phyloP scores from a whole-genome alignment of 768 basidiomycete species.

The Lentinula sp. region DNA sequence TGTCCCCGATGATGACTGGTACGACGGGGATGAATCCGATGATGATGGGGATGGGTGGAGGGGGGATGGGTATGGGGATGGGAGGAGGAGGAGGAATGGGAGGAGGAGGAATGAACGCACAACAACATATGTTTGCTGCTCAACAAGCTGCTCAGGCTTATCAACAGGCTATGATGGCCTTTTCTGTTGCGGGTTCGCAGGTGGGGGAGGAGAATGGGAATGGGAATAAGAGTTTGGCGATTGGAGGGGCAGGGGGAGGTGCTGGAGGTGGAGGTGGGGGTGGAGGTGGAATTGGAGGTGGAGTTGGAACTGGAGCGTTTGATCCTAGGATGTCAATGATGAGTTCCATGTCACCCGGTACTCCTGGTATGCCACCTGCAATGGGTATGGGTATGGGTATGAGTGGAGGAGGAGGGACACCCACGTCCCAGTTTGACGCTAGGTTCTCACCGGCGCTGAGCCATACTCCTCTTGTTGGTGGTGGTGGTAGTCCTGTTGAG shows the following conservation, averaged over 20 bases:
- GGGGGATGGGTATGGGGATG: no score
- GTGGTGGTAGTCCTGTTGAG: background rate
- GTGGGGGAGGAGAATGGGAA: constrained; percentile 33
- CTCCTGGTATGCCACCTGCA: no score
- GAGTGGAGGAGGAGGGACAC: constrained; percentile 64
- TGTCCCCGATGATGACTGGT: background rate
- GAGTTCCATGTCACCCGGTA: constrained; percentile 31
- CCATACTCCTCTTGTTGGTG: no score
- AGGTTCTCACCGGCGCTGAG: constrained; percentile 33
- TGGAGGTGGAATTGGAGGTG: no score
- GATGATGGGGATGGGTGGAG: background rate
- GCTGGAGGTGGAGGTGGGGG: constrained; percentile 39
- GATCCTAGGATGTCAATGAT: constrained; percentile 84
- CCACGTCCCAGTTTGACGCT: constrained; percentile 53
- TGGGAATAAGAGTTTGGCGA: no score
- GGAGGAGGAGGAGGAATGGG: background rate
- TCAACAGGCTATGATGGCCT: constrained; percentile 84
- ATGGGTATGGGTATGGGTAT: constrained; percentile 17
- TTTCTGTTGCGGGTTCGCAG: constrained; percentile 70
- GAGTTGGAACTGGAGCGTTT: constrained; percentile 37
- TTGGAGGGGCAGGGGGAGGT: no score
- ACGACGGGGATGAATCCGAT: background rate
- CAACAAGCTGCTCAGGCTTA: constrained; percentile 80
- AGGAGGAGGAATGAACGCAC: constrained; percentile 46
- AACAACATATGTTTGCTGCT: constrained; percentile 83